Evolutionary conservation across 352 stramenopile species (phyloP), one percentile per base, ranked within the genome.

Genomic region (Blastocystis sp.): DNA sequence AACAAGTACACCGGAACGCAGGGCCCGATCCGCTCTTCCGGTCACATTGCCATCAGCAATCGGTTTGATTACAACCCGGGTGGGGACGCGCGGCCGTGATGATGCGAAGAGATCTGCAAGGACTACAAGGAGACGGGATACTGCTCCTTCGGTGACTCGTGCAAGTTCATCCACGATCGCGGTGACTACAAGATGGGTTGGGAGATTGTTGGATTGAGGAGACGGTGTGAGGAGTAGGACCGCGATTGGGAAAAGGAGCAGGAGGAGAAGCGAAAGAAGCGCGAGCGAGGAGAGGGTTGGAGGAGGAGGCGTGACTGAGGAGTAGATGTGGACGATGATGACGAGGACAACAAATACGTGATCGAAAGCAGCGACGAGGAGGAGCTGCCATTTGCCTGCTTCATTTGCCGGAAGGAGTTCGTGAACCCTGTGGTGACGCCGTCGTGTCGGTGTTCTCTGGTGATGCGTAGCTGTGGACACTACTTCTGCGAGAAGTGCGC

Each of bases 91-190:
- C 17, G 21, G 38, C 65, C 11, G 11, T 43, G 2, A 86, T 88
- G 4, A 14, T 91, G 93, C 90, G 95, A 95, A 1, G 95, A 98
- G 89, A 94, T 99, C 74, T 99, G 97, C 91, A 99, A 99, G 90
- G 97, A 99, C 90, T 99, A 98, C 92, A 99, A 99, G 88, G 96
- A 99, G 71, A 99, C 97, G 5, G 97, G 97, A 40, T 99, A 98
- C 90, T 99, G 96, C 88, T 96, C 96, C 60, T 99, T 97, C 90
- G 97, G 97, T 1, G 93, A 96, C 88, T 94, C 90, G 2, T 98
- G 96, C 89, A 98, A 98, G 89, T 99, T 98, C 91, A 91, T 99
- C 38, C 97, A 99, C 91, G 96, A 99, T 89, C 93, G 97, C n/a
- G 94, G 95, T 1, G 94, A 98, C 89, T 98, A 97, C 89, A 96